Conservation (phyloP, 2,329 filamentous ascomycete species). For the Arthroderma sp. region DNA sequence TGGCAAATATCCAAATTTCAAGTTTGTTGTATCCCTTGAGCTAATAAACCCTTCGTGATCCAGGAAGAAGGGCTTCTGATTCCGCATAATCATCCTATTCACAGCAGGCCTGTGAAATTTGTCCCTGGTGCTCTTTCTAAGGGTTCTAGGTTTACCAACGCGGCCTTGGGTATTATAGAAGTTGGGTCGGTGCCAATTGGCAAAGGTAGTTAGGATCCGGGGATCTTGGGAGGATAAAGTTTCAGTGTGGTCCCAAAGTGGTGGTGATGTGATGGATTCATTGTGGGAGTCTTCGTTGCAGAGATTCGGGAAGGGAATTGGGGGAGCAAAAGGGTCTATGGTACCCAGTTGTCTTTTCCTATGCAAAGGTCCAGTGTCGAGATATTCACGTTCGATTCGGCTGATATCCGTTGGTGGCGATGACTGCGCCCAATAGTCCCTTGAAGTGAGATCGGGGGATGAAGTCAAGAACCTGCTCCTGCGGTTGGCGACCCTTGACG, state of each 20-base stretch:
- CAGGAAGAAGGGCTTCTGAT: too few relatives aligned
- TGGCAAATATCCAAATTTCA: too few relatives aligned
- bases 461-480: background rate
- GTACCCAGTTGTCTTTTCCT: too few relatives aligned
- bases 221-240: background rate
- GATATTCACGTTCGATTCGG: background rate
- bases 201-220: background rate
- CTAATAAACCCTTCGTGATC: too few relatives aligned
- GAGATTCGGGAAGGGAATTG: too few relatives aligned
- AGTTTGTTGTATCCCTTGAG: too few relatives aligned
- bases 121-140: constrained; percentile 4
- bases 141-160: constrained; percentile 7
- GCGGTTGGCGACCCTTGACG: constrained; percentile 7
- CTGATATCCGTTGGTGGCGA: background rate
- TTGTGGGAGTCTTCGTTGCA: too few relatives aligned
- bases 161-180: constrained; percentile 5
- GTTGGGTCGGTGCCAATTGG: constrained; percentile 6
- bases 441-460: constrained; percentile 1
- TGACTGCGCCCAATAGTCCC: background rate
- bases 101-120: background rate
- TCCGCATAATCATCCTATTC: too few relatives aligned
- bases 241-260: background rate
- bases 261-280: too few relatives aligned
- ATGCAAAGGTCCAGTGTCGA: too few relatives aligned
- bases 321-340: too few relatives aligned